These are phyloP conservation scores for Cnidoscolus chayamansa DNA, from an alignment of 441 rosid genomes.

Conservation along the genomic window DNA sequence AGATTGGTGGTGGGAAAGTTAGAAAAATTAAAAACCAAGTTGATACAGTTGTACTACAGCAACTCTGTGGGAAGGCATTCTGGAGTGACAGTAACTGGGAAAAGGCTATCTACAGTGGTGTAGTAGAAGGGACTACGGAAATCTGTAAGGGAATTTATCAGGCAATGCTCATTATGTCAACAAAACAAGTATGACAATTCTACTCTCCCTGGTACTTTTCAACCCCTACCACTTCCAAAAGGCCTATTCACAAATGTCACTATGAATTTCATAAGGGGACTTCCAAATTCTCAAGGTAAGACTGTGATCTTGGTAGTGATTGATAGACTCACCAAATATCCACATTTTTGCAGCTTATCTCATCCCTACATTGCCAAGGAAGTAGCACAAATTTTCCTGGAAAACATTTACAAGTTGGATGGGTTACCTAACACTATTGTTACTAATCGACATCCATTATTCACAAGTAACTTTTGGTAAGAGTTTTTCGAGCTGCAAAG, in stretches of 20 bases:
- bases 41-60: too few relatives aligned
- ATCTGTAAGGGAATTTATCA: neutral
- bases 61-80: too few relatives aligned
- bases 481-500: too few relatives aligned
- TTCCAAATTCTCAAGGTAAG: neutral
- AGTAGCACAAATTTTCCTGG: neutral
- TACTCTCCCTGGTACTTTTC: neutral
- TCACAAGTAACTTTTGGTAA: too few relatives aligned
- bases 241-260: neutral
- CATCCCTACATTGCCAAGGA: neutral
- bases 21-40: too few relatives aligned
- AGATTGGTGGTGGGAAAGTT: too few relatives aligned
- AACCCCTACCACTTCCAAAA: neutral
- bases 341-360: neutral
- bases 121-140: neutral
- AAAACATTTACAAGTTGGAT: neutral
- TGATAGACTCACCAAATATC: neutral
- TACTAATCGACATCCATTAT: too few relatives aligned
- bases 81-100: too few relatives aligned
- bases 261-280: neutral
- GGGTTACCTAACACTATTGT: neutral
- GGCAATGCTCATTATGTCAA: neutral
- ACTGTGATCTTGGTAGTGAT: neutral
- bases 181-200: neutral
- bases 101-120: too few relatives aligned